These are phyloP conservation scores for Fimicolochytrium jonesii DNA, from an alignment of 192 early-diverging fungal species.

Conservation along the genomic window DNA sequence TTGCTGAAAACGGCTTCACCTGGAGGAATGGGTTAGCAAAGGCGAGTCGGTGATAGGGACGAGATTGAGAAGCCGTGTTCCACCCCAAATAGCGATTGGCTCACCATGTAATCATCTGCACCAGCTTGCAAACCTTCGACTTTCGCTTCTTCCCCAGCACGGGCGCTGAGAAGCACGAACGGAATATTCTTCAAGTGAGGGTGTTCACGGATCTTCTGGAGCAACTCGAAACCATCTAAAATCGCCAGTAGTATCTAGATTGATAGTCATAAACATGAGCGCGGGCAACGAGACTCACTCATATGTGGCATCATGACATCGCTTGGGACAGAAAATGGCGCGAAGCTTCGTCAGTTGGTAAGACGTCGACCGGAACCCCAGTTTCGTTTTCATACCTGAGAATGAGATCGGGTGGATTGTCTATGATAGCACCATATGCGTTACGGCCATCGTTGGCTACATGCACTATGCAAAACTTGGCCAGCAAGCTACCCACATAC, in stretches of 20 bases:
- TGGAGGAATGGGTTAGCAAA: background rate
- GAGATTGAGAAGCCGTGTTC: too few relatives aligned
- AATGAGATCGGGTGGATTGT: background rate
- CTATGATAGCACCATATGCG: background rate
- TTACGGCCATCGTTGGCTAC: slow-evolving; percentile 4
- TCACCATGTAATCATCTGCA: slow-evolving; percentile 4
- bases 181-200: background rate
- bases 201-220: background rate
- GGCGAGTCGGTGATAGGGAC: background rate
- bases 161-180: background rate
- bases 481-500: background rate
- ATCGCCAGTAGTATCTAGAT: background rate
- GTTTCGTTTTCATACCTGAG: background rate
- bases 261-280: too few relatives aligned
- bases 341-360: background rate
- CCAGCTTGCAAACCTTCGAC: slow-evolving; percentile 2
- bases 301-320: slow-evolving; percentile 9
- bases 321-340: background rate
- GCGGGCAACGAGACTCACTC: background rate
- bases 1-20: background rate
- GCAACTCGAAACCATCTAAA: slow-evolving; percentile 1
- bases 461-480: background rate
- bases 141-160: slow-evolving; percentile 1
- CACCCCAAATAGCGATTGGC: background rate
- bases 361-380: background rate